Conservation (phyloP, 1,284 basidiomycete species). For the Exsudoporus floridanus region DNA sequence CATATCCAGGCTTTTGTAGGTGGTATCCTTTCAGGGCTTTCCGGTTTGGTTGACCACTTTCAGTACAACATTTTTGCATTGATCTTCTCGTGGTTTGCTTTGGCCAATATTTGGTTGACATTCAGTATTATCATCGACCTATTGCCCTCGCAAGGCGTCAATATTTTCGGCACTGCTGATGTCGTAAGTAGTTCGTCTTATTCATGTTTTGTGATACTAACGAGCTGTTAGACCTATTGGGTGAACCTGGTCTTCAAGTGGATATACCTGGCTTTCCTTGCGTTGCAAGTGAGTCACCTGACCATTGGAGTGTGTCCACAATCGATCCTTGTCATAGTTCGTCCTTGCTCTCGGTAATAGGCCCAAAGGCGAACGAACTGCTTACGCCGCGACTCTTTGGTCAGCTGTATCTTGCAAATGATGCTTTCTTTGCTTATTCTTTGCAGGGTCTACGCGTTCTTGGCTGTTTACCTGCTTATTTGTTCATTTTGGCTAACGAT, state of each 20-base stretch:
- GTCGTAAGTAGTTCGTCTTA: constrained; percentile 49
- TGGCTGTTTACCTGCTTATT: constrained; percentile 78
- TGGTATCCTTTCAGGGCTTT: neutral
- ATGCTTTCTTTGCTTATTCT: constrained; percentile 16
- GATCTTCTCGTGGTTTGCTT: constrained; percentile 87
- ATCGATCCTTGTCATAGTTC: constrained; percentile 52
- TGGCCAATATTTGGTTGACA: constrained; percentile 94
- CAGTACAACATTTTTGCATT: constrained; percentile 80
- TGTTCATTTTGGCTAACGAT: constrained; percentile 85
- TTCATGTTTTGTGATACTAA: constrained; percentile 11
- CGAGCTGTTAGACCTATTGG: constrained; percentile 75
- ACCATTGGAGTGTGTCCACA: neutral
- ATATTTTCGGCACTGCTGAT: constrained; percentile 66
- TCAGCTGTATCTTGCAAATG: constrained; percentile 34
- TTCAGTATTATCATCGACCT: constrained; percentile 96
- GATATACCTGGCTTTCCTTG: constrained; percentile 86
- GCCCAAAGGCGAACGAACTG: constrained; percentile 88
- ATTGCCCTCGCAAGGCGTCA: constrained; percentile 62
- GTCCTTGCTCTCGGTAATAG: constrained; percentile 94
- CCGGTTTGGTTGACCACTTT: constrained; percentile 1
- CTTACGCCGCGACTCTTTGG: constrained; percentile 83
- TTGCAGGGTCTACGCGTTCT: constrained; percentile 72
- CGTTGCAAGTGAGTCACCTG: constrained; percentile 48
- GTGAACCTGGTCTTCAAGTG: constrained; percentile 82
- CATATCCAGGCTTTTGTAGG: constrained; percentile 87